Evolutionary conservation across 805 yeast species (phyloP), one percentile per base, ranked within the genome.

Genomic region (Wickerhamomyces silvicola): DNA sequence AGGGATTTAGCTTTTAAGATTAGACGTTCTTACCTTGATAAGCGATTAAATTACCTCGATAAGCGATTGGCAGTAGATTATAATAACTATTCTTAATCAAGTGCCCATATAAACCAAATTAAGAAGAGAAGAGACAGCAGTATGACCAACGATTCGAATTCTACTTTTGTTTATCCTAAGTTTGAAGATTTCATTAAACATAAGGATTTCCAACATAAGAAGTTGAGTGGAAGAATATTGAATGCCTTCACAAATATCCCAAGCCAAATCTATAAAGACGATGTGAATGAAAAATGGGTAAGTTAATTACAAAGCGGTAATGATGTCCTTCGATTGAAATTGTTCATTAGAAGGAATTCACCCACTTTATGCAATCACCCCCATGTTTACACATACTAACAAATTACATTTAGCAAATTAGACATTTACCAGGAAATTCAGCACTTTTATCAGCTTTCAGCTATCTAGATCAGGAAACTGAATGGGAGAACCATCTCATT

Each of bases 401-500:
- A 22, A 29, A 36, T 26, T 31, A 34, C 30, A 31, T 16, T 13
- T 78, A 82, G 85, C 68, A 68, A 32, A 72, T 79, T 25, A 71
- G 68, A 33, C 75, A 78, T 24, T 62, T 78, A 10, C 68, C 92
- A 7, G 97, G 97, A 2, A 83, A 84, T 47, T 77, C 92, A 8
- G 94, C 97, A 0, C 60, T 90, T 22, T 79, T 81, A 48, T 78
- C 95, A 4, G 76, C 94, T 12, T 72, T 83, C 38, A 68, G 71
- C 38, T 78, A 72, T 49, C 60, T 87, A 32, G 67, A 64, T 31
- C 72, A 72, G 35, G 74, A 76, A 28, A 72, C 88, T 0, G 72
- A 77, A 15, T 90, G 96, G 92, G 94, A 87, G 40, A 79, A 88
- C 28, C 84, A 86, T 43, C 60, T 85, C 31, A 77, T 92, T 31